Base-by-base conservation (phyloP, 352 stramenopile genomes). In the Pythium sukuiense region DNA sequence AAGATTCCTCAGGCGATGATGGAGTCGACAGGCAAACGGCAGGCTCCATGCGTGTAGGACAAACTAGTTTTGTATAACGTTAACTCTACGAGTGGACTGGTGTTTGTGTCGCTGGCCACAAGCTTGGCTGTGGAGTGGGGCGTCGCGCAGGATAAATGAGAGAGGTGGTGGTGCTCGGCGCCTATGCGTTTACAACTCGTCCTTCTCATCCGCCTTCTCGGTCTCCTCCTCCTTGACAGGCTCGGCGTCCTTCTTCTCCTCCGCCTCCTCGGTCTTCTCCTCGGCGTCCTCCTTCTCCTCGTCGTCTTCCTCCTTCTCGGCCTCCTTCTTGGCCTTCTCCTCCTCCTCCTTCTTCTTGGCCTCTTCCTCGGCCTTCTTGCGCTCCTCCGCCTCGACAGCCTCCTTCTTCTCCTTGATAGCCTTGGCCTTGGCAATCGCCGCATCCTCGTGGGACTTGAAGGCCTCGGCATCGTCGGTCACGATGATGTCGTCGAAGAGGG, bases 401-500 rank as follows among this genome's bases (percentile, higher is more conserved):
- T 95, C 84, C 76, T 90, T 89, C 76, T 91, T 88, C 53, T 81
- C 73, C 60, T 81, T 81, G 53, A 91, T 76, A 48, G 85, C 79
- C 67, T 98, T 77, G 54, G 81, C 80, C 71, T 97, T 94, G 61
- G 93, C 90, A 53, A 97, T 88, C 72, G 98, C 97, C 13, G 86
- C 86, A 75, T 99, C 98, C 78, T 99, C 97, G 72, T 88, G 92
- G 59, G 95, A 90, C 72, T 98, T 98, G 83, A 99, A 98, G 69
- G 98, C 93, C 26, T 97, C 93, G 56, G 98, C 79, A 71, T 90
- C 97, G 82, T 99, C 97, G 12, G 97, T 99, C 54, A 99, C 81
- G 48, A 99, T 86, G 69, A 99, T 99, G 79, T 99, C 97, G 77
- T 99, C 98, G 73, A 99, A 99, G 50, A 99, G 83, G 26, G 97